Evolutionary conservation across 257 asterid genomes (phyloP).

Genomic region (Agastache rugosa): DNA sequence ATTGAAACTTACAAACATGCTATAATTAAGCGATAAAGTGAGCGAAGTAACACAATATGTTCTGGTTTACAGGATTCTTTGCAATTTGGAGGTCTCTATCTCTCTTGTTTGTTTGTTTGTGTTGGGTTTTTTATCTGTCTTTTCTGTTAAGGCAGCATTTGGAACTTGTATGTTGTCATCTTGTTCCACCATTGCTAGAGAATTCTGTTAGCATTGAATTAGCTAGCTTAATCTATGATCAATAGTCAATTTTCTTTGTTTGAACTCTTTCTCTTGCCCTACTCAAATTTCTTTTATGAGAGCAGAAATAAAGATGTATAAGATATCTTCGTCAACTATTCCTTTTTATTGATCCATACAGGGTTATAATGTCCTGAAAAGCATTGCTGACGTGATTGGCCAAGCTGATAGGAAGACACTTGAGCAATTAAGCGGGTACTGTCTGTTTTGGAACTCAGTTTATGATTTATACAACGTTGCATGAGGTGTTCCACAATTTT

Average conservation of each 20-base stretch:
- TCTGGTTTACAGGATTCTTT: slow-evolving; percentile 20
- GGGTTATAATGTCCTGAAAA: slow-evolving; percentile 93
- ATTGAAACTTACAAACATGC: slow-evolving; percentile 3
- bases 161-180: slow-evolving; percentile 12
- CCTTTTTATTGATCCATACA: slow-evolving; percentile 37
- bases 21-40: slow-evolving; percentile 14
- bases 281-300: slow-evolving; percentile 11
- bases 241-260: slow-evolving; percentile 19
- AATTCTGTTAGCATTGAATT: slow-evolving; percentile 9
- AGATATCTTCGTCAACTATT: slow-evolving; percentile 26
- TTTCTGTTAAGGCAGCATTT: background rate
- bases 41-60: background rate
- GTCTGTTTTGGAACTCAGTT: slow-evolving; percentile 14
- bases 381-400: slow-evolving; percentile 78
- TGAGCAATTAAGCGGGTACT: slow-evolving; percentile 84
- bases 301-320: background rate
- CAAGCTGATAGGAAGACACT: slow-evolving; percentile 65
- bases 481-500: slow-evolving; percentile 6
- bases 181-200: slow-evolving; percentile 16
- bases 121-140: background rate
- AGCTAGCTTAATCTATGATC: slow-evolving; percentile 9
- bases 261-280: slow-evolving; percentile 24
- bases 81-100: slow-evolving; percentile 14
- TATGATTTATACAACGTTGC: slow-evolving; percentile 1
- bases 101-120: background rate